phyloP scores from a whole-genome alignment of 2,329 filamentous ascomycete genomes.

The Aureobasidium lini region DNA sequence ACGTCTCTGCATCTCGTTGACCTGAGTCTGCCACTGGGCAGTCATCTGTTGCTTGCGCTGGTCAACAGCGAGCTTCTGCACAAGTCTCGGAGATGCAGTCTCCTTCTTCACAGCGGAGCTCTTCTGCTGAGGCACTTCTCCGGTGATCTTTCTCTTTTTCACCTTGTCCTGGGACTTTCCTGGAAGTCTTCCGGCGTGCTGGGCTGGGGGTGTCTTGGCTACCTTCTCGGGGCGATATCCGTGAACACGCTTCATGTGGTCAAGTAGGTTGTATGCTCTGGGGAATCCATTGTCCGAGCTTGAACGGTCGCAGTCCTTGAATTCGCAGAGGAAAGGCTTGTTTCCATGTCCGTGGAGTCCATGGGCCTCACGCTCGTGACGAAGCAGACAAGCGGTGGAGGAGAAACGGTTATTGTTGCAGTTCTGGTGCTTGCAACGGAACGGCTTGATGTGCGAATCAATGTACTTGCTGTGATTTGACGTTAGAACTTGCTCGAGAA shows the following conservation, averaged over 20 bases:
- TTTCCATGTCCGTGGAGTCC: constrained; percentile 92
- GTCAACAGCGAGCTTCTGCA: background rate
- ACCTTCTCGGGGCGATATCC: constrained; percentile 37
- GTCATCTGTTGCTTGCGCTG: constrained; percentile 3
- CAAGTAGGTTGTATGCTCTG: constrained; percentile 87
- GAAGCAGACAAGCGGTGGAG: constrained; percentile 87
- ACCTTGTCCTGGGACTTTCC: constrained; percentile 1
- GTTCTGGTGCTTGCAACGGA: constrained; percentile 78
- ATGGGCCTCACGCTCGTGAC: constrained; percentile 92
- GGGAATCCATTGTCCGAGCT: constrained; percentile 81
- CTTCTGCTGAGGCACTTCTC: background rate
- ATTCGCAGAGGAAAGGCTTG: constrained; percentile 84
- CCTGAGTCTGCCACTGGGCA: background rate
- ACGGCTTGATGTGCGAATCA: constrained; percentile 93
- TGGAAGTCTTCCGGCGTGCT: constrained; percentile 2
- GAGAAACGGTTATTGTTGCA: constrained; percentile 88
- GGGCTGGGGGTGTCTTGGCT: constrained; percentile 1
- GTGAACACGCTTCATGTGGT: constrained; percentile 96
- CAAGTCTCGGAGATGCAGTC: background rate
- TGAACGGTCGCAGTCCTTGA: constrained; percentile 79
- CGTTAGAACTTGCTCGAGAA: constrained; percentile 1
- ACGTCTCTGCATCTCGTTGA: background rate
- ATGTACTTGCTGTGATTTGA: constrained; percentile 73
- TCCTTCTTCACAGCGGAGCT: constrained; percentile 1
- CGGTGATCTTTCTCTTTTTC: constrained; percentile 7